Evolutionary conservation across 345 rosid species (phyloP).

Genomic region (Raphanus sativus): DNA sequence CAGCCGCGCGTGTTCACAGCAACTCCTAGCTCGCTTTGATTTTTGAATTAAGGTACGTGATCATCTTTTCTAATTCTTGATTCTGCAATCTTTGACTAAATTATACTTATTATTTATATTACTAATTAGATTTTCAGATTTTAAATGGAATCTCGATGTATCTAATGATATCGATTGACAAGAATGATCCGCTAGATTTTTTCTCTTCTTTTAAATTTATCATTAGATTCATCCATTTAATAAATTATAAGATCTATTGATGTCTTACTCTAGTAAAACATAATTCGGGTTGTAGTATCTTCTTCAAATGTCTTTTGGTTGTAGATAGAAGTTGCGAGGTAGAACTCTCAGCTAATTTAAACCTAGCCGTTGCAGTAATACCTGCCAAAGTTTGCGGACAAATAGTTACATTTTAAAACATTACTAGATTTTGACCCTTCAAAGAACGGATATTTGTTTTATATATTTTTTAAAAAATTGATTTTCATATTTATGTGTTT

Average conservation of each 20-base stretch:
- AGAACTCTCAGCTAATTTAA: background rate
- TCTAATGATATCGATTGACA: slow-evolving; percentile 21
- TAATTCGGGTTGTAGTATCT: background rate
- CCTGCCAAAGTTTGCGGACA: background rate
- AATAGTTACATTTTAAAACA: background rate
- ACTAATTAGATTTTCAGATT: slow-evolving; percentile 13
- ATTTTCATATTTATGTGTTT: no score
- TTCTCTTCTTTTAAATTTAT: background rate
- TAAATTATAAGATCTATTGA: background rate
- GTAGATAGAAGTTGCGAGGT: background rate
- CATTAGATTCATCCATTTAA: slow-evolving; percentile 15
- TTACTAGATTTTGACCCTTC: no score
- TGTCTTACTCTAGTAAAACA: background rate
- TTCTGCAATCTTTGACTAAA: slow-evolving; percentile 37
- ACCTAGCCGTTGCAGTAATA: background rate
- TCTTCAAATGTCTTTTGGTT: background rate
- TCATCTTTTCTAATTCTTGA: slow-evolving; percentile 29
- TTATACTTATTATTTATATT: slow-evolving; percentile 8
- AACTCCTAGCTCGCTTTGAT: background rate
- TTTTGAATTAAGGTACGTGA: slow-evolving; percentile 12
- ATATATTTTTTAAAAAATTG: no score
- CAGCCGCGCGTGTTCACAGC: slow-evolving; percentile 17
- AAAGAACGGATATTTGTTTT: no score
- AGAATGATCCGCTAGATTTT: slow-evolving; percentile 31
- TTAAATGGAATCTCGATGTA: slow-evolving; percentile 22